Base-by-base conservation (phyloP, 2,329 filamentous ascomycete species). In the Penicillium sp. region DNA sequence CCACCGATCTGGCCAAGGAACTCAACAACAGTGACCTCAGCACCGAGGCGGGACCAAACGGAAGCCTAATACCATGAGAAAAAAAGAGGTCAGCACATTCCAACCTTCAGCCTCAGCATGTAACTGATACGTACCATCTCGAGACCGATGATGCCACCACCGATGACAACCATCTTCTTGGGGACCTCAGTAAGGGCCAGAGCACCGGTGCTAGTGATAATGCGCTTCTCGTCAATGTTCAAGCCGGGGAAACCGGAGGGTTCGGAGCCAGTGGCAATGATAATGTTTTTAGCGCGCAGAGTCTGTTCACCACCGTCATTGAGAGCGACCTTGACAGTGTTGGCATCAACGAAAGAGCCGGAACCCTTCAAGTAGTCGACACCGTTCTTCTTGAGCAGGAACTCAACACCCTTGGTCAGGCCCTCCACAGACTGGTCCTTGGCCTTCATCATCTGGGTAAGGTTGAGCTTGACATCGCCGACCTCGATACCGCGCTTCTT, bases 301-400 rank as follows among this genome's bases (percentile, higher is more conserved):
- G 81, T 88, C 56, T 88, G 86, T 80, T 97, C 91, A 68, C 92
- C 91, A 64, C 93, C 93, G 16, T 97, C 92, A 63, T 87, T 82
- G 55, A 96, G 83, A 67, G 87, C 86, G 64, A 99, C 89, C 75
- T 89, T 91, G 74, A 99, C 76, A 64, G 93, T 92, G 76, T 96
- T 83, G 75, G 95, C 88, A 71, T 88, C 88, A 64, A 86, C 80
- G 70, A 97, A 95, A 39, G 88, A 80, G 61, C 87, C 92, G 43
- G 89, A 84, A 62, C 93, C 93, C 80, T 96, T 96, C 77, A 97
- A 81, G 75, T 97, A 99, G 71, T 97, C 90, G 60, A 96, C 93
- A 57, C 89, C 89, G 77, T 99, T 99, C 82, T 99, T 97, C 85
- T 97, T 97, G 77, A 99, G 87, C 57, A 99, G 80, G 72, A 92